Percentiles rank a stretch among this genome's conserved stretches.
Evolutionary conservation across 139 green algal genomes (phyloP).

Genomic region (Bryopsis sp.): DNA sequence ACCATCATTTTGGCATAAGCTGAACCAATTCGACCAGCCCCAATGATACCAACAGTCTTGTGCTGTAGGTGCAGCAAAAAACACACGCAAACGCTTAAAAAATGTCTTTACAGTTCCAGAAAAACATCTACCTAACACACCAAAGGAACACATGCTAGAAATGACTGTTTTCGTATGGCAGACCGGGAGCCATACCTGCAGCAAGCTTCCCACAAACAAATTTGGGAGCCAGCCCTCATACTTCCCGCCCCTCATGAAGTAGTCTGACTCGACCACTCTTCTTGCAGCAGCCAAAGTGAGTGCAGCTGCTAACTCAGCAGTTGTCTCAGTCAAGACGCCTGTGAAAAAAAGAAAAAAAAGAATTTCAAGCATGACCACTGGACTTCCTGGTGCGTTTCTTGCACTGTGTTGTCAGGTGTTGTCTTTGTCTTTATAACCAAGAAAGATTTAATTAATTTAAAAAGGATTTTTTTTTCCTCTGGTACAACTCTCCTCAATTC

Average conservation of each 20-base stretch:
- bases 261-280: slow-evolving; percentile 86
- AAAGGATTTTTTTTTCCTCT: too few relatives aligned
- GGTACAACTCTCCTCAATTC: too few relatives aligned
- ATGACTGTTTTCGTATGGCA: background rate
- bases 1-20: slow-evolving; percentile 98
- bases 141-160: too few relatives aligned
- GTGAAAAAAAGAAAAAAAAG: slow-evolving; percentile 7
- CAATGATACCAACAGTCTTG: slow-evolving; percentile 93
- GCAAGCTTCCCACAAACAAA: slow-evolving; percentile 80
- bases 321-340: slow-evolving; percentile 92
- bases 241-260: slow-evolving; percentile 89
- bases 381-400: background rate
- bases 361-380: background rate
- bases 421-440: too few relatives aligned
- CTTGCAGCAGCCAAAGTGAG: slow-evolving; percentile 87
- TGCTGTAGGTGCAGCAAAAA: slow-evolving; percentile 46
- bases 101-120: too few relatives aligned
- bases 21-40: slow-evolving; percentile 84
- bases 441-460: too few relatives aligned
- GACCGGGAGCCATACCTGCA: slow-evolving; percentile 30
- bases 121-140: too few relatives aligned
- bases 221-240: slow-evolving; percentile 95
- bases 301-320: slow-evolving; percentile 88
- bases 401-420: too few relatives aligned
- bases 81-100: too few relatives aligned